Conservation (phyloP, 139 green algal genomes). For the Chlorella sp. region DNA sequence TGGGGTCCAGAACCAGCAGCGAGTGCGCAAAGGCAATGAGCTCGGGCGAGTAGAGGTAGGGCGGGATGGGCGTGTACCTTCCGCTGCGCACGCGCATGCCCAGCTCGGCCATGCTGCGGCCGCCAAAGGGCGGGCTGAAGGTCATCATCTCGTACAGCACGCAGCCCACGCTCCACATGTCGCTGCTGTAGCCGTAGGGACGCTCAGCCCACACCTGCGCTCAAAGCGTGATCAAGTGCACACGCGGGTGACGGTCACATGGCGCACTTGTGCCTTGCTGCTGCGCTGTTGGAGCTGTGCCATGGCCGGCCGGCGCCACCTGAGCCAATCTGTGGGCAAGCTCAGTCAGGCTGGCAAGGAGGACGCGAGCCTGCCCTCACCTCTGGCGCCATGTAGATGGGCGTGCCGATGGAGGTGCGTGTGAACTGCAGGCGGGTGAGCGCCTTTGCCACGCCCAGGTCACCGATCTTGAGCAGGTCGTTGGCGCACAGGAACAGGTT, state of each 20-base stretch:
- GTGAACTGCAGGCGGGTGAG: conserved; percentile 60
- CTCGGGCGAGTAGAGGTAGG: conserved; percentile 47
- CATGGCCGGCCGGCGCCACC: too few relatives aligned
- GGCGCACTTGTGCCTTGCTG: too few relatives aligned
- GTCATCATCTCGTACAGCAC: conserved; percentile 81
- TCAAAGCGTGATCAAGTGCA: neutral
- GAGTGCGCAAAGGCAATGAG: conserved; percentile 44
- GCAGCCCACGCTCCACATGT: conserved; percentile 74
- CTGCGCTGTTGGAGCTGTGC: too few relatives aligned
- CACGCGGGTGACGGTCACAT: too few relatives aligned
- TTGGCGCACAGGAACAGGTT: conserved; percentile 69
- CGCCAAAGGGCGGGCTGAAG: conserved; percentile 68
- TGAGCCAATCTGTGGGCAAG: too few relatives aligned
- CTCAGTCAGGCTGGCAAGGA: too few relatives aligned
- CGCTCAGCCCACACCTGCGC: conserved; percentile 60
- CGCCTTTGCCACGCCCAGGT: conserved; percentile 77
- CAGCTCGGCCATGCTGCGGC: conserved; percentile 55
- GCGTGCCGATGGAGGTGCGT: conserved; percentile 72
- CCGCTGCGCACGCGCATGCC: conserved; percentile 47
- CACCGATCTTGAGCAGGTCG: conserved; percentile 71
- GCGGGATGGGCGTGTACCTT: conserved; percentile 39
- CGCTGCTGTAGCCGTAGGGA: conserved; percentile 67
- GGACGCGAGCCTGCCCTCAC: too few relatives aligned
- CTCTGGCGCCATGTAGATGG: conserved; percentile 83
- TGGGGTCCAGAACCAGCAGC: conserved; percentile 49